A percentile compares a stretch with the other conserved stretches of the same genome.
Conservation (phyloP, 2,329 filamentous ascomycete genomes). For the Truncatella angustata region DNA sequence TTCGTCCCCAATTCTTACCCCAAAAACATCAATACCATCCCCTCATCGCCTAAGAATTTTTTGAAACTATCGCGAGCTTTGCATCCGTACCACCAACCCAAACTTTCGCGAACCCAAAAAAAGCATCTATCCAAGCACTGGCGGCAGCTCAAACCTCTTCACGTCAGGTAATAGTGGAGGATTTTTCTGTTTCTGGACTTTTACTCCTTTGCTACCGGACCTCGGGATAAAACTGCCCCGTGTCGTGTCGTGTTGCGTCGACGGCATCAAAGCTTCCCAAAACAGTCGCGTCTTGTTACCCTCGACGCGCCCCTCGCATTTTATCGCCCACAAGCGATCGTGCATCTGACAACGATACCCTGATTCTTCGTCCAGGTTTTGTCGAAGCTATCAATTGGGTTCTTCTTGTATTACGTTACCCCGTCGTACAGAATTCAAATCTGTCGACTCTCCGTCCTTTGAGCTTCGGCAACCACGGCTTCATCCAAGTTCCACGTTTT, state of each 20-base stretch:
- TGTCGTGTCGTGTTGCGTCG: too few species aligned
- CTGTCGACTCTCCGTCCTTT: background rate
- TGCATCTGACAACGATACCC: background rate
- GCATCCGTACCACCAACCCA: slow-evolving; percentile 22
- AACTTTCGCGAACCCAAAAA: slow-evolving; percentile 14
- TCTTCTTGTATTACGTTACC: background rate
- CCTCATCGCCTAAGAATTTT: slow-evolving; percentile 26
- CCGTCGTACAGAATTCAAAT: background rate
- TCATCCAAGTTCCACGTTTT: slow-evolving; percentile 21
- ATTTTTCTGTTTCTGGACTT: slow-evolving; percentile 12
- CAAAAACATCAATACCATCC: slow-evolving; percentile 25
- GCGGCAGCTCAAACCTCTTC: slow-evolving; percentile 9
- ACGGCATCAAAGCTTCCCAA: background rate
- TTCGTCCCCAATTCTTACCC: slow-evolving; percentile 33
- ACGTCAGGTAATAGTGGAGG: slow-evolving; percentile 15
- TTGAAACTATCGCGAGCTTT: slow-evolving; percentile 15
- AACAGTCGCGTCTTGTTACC: slow-evolving; percentile 7
- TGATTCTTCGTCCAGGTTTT: background rate
- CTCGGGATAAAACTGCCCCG: background rate
- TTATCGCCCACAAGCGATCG: background rate
- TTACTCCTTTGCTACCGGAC: background rate
- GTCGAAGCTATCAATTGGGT: background rate
- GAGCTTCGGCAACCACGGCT: slow-evolving; percentile 6
- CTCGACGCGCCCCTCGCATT: slow-evolving; percentile 5
- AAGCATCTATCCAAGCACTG: slow-evolving; percentile 3